Evolutionary conservation across 768 basidiomycete genomes (phyloP).

Genomic region (Boletus sensibilis): DNA sequence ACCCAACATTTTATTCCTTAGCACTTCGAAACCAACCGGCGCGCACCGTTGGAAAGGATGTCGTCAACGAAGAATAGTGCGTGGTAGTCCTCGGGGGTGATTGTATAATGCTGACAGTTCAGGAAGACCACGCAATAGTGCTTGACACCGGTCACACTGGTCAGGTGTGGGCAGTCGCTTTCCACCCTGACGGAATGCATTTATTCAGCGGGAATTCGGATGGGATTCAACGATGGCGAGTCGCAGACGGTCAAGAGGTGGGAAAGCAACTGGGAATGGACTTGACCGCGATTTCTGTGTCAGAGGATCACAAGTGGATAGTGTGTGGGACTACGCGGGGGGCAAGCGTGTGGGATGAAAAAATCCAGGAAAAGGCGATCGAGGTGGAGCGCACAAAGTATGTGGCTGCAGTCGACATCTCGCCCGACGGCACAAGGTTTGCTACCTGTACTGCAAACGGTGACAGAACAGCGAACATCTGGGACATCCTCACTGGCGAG

Average conservation of each 20-base stretch:
- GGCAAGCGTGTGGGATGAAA: neutral
- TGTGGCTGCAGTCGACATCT: neutral
- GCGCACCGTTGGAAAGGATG: too few relatives aligned
- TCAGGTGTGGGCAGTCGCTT: neutral
- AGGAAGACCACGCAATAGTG: neutral
- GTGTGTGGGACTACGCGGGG: neutral
- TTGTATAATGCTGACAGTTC: neutral
- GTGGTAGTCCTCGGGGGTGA: too few relatives aligned
- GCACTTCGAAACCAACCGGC: too few relatives aligned
- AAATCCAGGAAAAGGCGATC: neutral
- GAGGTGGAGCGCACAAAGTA: neutral
- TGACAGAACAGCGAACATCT: neutral
- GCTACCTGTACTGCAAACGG: neutral
- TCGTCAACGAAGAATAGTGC: too few relatives aligned
- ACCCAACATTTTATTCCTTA: too few relatives aligned
- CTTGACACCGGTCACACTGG: neutral
- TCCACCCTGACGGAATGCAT: neutral
- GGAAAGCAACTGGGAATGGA: neutral
- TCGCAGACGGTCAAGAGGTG: neutral
- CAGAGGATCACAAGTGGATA: neutral
- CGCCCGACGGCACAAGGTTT: neutral
- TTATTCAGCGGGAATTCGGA: neutral
- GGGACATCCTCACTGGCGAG: neutral
- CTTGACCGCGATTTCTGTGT: neutral
- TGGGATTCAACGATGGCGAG: neutral